Conservation (phyloP, 495 filamentous ascomycete genomes). For the Lasiosphaeriaceae sp. region DNA sequence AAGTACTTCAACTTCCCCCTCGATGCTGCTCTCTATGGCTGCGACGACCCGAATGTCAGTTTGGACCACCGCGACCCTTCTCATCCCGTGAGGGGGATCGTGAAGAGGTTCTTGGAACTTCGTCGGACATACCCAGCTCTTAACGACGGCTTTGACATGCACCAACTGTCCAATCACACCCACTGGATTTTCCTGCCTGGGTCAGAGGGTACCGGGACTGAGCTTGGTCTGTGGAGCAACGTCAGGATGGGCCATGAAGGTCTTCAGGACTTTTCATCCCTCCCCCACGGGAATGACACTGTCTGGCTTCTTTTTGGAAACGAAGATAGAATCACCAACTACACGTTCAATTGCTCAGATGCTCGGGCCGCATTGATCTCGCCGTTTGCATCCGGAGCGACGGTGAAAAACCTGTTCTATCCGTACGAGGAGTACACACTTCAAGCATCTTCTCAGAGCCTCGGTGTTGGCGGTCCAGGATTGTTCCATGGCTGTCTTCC, state of each 20-base stretch:
- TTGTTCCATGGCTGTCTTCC: constrained; percentile 46
- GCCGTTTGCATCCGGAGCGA: constrained; percentile 53
- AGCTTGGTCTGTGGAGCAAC: constrained; percentile 58
- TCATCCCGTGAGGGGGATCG: constrained; percentile 43
- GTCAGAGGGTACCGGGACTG: constrained; percentile 53
- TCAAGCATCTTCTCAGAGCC: not conserved
- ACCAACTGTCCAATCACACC: constrained; percentile 57
- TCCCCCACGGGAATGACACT: constrained; percentile 17
- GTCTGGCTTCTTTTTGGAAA: constrained; percentile 67
- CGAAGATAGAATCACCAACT: constrained; percentile 49
- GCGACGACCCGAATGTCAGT: constrained; percentile 60
- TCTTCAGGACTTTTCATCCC: constrained; percentile 59
- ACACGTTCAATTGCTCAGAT: constrained; percentile 54
- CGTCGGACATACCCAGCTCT: constrained; percentile 46
- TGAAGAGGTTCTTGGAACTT: constrained; percentile 63
- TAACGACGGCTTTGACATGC: constrained; percentile 59
- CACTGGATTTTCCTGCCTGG: constrained; percentile 50
- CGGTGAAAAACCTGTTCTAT: constrained; percentile 64
- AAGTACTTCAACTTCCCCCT: constrained; percentile 29
- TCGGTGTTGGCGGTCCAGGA: not conserved
- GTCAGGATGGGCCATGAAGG: constrained; percentile 7
- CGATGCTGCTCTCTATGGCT: constrained; percentile 54
- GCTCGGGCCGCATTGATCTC: constrained; percentile 44
- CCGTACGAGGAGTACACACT: constrained; percentile 53
- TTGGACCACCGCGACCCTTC: constrained; percentile 51